Evolutionary conservation across 1,284 basidiomycete genomes (phyloP).

Genomic region (Sanguinoderma infundibulare): DNA sequence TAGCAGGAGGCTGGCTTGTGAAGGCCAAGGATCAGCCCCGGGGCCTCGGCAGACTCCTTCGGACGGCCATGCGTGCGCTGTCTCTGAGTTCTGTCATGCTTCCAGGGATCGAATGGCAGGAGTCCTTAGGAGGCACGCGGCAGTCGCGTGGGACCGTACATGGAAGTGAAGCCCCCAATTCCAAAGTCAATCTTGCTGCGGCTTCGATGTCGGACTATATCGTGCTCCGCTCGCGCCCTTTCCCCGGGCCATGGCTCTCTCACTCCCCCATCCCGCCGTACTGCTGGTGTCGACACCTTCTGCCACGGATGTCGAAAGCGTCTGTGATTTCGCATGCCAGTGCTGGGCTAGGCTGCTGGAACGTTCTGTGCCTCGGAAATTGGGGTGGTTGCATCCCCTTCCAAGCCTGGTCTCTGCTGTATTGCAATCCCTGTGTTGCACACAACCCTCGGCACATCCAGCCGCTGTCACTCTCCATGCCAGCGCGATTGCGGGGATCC

Average conservation of each 20-base stretch:
- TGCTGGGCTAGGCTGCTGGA: not conserved
- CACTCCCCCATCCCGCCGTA: not conserved
- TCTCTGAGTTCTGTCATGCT: not conserved
- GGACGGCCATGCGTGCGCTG: not conserved
- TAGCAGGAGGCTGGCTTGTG: not conserved
- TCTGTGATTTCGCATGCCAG: not conserved
- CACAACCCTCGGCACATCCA: not conserved
- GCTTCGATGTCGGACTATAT: not conserved
- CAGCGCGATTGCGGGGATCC: not conserved
- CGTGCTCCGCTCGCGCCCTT: not conserved
- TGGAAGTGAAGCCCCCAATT: not conserved
- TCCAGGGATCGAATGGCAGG: not conserved
- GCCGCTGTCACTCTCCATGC: not conserved
- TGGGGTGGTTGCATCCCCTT: not conserved
- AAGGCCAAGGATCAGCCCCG: not conserved
- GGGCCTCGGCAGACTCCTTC: not conserved
- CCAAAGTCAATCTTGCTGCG: not conserved
- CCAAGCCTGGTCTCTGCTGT: not conserved
- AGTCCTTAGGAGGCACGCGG: constrained; percentile 3
- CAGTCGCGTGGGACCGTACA: not conserved
- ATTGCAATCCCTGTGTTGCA: not conserved
- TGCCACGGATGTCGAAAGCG: not conserved
- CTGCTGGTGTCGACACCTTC: not conserved
- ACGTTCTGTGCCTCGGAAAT: not conserved
- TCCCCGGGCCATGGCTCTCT: not conserved